Conservation (phyloP, 208 protist species). For the Leptomonas seymouri region DNA sequence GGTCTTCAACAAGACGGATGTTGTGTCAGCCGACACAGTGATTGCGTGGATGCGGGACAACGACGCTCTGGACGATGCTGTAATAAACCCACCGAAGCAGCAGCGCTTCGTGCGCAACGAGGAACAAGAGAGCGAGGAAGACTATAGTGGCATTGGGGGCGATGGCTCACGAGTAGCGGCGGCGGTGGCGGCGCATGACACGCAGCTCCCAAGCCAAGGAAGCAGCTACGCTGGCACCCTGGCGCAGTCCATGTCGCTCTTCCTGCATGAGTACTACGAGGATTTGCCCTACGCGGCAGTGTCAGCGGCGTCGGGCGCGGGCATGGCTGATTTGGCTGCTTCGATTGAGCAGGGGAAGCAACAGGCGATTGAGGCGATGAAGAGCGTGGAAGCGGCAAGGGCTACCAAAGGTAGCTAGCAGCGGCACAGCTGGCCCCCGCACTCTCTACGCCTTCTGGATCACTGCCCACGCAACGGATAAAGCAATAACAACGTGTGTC, state of each 20-base stretch:
- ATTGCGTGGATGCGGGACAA: conserved; percentile 96
- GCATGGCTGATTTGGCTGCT: conserved; percentile 90
- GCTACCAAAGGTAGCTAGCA: background rate
- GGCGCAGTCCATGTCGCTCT: conserved; percentile 94
- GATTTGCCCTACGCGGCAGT: conserved; percentile 89
- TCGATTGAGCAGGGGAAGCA: conserved; percentile 66
- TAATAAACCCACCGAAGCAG: conserved; percentile 39
- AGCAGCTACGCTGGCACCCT: conserved; percentile 90
- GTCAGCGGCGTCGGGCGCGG: conserved; percentile 92
- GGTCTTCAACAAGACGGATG: conserved; percentile 99
- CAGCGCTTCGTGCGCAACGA: background rate
- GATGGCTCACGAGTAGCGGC: conserved; percentile 23
- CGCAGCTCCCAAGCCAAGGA: conserved; percentile 10
- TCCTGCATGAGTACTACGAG: conserved; percentile 98
- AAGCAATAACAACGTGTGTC: too few species aligned
- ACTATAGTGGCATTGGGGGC: conserved; percentile 10
- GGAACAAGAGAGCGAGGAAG: conserved; percentile 2
- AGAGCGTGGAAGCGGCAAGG: background rate
- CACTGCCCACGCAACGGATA: too few species aligned
- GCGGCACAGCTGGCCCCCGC: background rate
- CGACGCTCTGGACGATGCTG: conserved; percentile 84
- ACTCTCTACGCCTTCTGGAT: too few species aligned
- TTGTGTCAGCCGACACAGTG: conserved; percentile 83
- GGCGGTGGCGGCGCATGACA: conserved; percentile 14
- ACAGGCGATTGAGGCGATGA: conserved; percentile 72